phyloP scores from a whole-genome alignment of 306 rosid genomes.

The Pyrus bretschneideri region DNA sequence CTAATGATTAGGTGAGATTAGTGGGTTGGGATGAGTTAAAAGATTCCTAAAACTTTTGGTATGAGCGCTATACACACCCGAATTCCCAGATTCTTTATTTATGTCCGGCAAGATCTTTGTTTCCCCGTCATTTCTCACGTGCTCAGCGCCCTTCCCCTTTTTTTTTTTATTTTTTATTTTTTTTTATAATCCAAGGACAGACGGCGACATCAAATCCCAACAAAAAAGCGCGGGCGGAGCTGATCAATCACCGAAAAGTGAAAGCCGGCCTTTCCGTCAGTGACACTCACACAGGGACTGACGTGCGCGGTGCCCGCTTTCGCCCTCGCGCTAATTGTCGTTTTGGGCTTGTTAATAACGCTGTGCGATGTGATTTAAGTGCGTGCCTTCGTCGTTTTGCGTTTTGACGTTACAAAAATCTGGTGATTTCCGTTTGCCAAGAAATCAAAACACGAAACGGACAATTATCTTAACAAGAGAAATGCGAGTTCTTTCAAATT shows the following conservation, averaged over 20 bases:
- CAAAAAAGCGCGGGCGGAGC: neutral
- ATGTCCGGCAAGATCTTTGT: constrained; percentile 13
- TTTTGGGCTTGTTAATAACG: constrained; percentile 10
- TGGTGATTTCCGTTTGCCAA: neutral
- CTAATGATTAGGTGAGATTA: neutral
- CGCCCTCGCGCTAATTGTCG: neutral
- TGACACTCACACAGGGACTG: neutral
- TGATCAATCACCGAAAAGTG: no score
- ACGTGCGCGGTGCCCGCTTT: neutral
- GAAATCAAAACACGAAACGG: neutral
- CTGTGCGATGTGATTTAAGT: constrained; percentile 3
- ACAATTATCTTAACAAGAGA: no score
- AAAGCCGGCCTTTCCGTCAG: neutral
- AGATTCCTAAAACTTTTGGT: neutral
- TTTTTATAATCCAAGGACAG: neutral
- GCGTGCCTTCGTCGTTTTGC: neutral
- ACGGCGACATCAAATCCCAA: neutral
- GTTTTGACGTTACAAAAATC: neutral
- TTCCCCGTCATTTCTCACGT: constrained; percentile 20
- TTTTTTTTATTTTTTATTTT: neutral
- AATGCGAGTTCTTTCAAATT: no score
- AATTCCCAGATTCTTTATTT: neutral
- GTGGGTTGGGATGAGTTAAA: neutral
- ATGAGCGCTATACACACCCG: neutral
- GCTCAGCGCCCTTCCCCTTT: neutral